These are phyloP conservation scores for Mrakia frigida DNA, from an alignment of 768 basidiomycete genomes.

Conservation along the genomic window DNA sequence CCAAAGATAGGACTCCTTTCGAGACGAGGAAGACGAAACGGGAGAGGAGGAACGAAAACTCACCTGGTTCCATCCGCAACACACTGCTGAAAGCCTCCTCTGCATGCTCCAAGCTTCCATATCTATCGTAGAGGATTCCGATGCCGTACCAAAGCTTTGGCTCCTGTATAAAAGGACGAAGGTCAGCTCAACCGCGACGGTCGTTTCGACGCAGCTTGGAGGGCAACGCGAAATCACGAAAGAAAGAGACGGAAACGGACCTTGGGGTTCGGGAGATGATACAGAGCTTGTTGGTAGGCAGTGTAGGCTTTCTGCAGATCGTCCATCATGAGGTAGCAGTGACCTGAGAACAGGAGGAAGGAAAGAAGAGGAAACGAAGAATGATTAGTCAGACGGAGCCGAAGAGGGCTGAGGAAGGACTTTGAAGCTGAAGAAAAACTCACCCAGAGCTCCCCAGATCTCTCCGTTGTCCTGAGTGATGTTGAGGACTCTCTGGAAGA, in stretches of 20 bases:
- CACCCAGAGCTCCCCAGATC: conserved; percentile 92
- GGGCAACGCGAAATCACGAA: conserved; percentile 17
- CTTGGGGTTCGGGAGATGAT: conserved; percentile 91
- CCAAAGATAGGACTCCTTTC: too few species aligned
- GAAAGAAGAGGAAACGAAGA: not conserved
- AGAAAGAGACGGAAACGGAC: conserved; percentile 46
- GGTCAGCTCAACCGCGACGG: not conserved
- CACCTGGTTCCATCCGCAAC: conserved; percentile 93
- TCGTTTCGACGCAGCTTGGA: not conserved
- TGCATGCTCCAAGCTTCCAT: conserved; percentile 95
- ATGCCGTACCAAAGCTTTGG: conserved; percentile 99
- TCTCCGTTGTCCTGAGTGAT: conserved; percentile 96
- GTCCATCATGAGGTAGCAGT: conserved; percentile 98
- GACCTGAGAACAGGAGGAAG: conserved; percentile 52
- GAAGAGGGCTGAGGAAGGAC: too few species aligned
- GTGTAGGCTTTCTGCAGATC: conserved; percentile 97
- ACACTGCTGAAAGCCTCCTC: conserved; percentile 98
- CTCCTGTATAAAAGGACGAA: conserved; percentile 61
- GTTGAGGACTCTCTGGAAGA: conserved; percentile 84
- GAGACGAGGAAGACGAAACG: not conserved
- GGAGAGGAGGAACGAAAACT: conserved; percentile 35
- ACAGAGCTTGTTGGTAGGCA: conserved; percentile 96
- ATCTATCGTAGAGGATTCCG: conserved; percentile 96
- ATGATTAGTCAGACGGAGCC: not conserved
- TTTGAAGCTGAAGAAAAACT: conserved; percentile 32